Evolutionary conservation across 345 rosid species (phyloP).

Genomic region (Iberis pinnata): DNA sequence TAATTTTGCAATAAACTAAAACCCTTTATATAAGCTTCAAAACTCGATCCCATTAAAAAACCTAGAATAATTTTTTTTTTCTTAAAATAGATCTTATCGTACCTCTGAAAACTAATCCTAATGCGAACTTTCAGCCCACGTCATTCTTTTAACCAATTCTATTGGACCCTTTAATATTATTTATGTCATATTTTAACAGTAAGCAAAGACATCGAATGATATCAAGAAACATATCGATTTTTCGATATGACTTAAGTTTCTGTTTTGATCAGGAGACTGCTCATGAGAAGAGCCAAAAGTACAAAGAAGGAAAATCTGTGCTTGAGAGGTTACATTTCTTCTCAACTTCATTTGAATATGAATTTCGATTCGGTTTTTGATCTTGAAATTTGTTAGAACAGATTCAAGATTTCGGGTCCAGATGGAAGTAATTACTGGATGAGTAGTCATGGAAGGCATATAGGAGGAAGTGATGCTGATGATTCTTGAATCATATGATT

Average conservation of each 20-base stretch:
- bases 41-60: too few species aligned
- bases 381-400: conserved; percentile 27
- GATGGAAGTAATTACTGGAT: conserved; percentile 81
- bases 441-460: conserved; percentile 59
- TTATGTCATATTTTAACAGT: too few species aligned
- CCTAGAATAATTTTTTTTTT: too few species aligned
- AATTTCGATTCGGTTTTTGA: background rate
- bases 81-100: too few species aligned
- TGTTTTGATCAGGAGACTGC: conserved; percentile 66
- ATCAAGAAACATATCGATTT: background rate
- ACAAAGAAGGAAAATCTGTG: conserved; percentile 98
- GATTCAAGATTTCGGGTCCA: conserved; percentile 84
- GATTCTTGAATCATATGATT: conserved; percentile 47
- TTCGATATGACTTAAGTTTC: background rate
- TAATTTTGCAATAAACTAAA: too few species aligned
- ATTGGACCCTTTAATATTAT: too few species aligned
- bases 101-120: too few species aligned
- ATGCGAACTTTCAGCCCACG: too few species aligned
- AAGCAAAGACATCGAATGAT: conserved; percentile 30
- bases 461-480: conserved; percentile 88
- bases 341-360: background rate
- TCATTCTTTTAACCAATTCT: too few species aligned
- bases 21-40: too few species aligned
- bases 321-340: conserved; percentile 60
- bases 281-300: conserved; percentile 78